Conservation (phyloP, 2,329 filamentous ascomycete species). For the Fusarium newnesense region DNA sequence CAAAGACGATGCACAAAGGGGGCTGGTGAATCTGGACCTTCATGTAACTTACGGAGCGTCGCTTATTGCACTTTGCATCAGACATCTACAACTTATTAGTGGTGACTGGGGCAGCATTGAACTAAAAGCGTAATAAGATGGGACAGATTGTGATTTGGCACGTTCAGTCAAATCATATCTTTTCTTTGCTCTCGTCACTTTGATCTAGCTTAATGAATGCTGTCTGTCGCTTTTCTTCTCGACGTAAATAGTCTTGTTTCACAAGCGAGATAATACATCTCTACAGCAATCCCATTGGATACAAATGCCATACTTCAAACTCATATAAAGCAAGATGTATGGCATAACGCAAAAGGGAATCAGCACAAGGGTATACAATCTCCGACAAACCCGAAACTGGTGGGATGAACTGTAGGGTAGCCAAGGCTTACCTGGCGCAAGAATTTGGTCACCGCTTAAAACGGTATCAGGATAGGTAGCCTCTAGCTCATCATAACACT, state of each 20-base stretch:
- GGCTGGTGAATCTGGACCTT: not conserved
- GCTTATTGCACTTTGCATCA: not conserved
- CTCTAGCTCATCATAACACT: constrained; percentile 21
- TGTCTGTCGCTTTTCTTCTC: not conserved
- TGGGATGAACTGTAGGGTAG: not conserved
- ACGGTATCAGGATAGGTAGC: not conserved
- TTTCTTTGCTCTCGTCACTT: not conserved
- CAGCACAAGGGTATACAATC: not conserved
- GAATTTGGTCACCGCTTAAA: not conserved
- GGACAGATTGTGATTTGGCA: not conserved
- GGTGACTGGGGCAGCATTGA: not conserved
- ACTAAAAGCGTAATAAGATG: not conserved
- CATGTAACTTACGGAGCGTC: constrained; percentile 6
- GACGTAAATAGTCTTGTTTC: not conserved
- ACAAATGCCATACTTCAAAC: not conserved
- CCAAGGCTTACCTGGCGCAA: not conserved
- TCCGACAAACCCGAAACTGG: not conserved
- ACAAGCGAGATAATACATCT: not conserved
- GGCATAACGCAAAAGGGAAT: not conserved
- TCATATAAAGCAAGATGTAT: not conserved
- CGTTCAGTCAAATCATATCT: not conserved
- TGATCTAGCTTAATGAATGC: not conserved
- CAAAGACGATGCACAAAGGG: not conserved
- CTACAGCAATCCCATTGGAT: too few relatives aligned
- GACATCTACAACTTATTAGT: not conserved